These are phyloP conservation scores for Pholiota conissans DNA, from an alignment of 768 basidiomycete species.

Conservation along the genomic window DNA sequence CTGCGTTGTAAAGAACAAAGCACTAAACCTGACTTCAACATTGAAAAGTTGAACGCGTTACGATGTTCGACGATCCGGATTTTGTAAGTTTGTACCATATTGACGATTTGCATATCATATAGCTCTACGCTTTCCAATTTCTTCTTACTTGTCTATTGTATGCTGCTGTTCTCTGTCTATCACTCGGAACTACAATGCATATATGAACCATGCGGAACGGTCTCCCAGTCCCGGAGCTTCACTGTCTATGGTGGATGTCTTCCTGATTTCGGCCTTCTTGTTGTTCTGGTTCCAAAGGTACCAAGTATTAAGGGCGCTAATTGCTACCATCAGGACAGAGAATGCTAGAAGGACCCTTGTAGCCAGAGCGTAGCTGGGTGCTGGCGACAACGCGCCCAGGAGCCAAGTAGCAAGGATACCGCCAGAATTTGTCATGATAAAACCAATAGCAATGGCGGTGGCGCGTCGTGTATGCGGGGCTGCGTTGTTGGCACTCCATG, in stretches of 20 bases:
- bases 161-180: no score
- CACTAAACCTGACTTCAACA: no score
- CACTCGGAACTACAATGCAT: slow-evolving; percentile 22
- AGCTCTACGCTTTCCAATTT: no score
- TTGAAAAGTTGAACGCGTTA: no score
- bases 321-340: slow-evolving; percentile 36
- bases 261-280: slow-evolving; percentile 40
- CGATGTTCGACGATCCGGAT: no score
- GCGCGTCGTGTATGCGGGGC: slow-evolving; percentile 58
- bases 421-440: slow-evolving; percentile 57
- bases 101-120: no score
- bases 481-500: slow-evolving; percentile 66
- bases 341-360: slow-evolving; percentile 41
- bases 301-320: slow-evolving; percentile 34
- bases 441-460: slow-evolving; percentile 54
- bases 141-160: no score
- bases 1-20: no score
- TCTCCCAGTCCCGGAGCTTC: slow-evolving; percentile 48
- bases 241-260: slow-evolving; percentile 25
- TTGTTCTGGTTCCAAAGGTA: slow-evolving; percentile 45
- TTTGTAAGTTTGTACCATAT: no score
- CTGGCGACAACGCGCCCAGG: slow-evolving; percentile 46
- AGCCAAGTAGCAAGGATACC: slow-evolving; percentile 65
- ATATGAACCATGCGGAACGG: slow-evolving; percentile 53
- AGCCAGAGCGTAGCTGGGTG: slow-evolving; percentile 50